Conservation (phyloP, 331 rosid genomes). For the Acacia pycnantha region DNA sequence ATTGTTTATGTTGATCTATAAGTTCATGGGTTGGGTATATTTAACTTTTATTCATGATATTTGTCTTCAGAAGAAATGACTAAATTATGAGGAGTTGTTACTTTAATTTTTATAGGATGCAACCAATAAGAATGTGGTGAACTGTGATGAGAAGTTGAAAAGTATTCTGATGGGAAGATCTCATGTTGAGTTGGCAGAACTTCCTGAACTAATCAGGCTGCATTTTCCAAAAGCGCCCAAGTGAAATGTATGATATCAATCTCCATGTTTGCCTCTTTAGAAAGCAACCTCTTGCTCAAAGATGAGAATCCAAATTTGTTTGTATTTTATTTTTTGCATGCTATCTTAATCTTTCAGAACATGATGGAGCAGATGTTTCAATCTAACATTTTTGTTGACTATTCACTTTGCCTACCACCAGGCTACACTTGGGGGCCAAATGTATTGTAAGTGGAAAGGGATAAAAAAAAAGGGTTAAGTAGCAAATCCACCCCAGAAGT, state of each 20-base stretch:
- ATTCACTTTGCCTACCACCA: background rate
- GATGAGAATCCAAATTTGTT: slow-evolving; percentile 14
- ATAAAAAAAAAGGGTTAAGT: too few relatives aligned
- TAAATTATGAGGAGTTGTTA: slow-evolving; percentile 21
- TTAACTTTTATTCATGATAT: slow-evolving; percentile 8
- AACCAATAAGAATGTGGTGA: slow-evolving; percentile 79
- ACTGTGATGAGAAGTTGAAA: slow-evolving; percentile 77
- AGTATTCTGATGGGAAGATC: slow-evolving; percentile 74
- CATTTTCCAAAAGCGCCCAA: slow-evolving; percentile 84
- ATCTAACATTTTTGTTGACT: background rate
- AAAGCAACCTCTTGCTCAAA: background rate
- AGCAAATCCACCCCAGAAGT: too few relatives aligned
- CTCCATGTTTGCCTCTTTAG: background rate
- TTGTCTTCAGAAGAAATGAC: slow-evolving; percentile 13
- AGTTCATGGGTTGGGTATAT: background rate
- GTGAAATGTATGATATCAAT: slow-evolving; percentile 33
- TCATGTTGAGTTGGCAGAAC: slow-evolving; percentile 79
- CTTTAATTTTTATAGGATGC: slow-evolving; percentile 58
- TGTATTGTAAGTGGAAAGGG: background rate
- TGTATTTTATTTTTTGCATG: background rate
- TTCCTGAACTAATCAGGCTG: slow-evolving; percentile 79
- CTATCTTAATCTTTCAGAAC: background rate
- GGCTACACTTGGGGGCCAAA: background rate
- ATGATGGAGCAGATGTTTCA: background rate
- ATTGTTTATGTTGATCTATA: background rate